Base-by-base conservation (phyloP, 2,329 filamentous ascomycete genomes). In the Blumeria hordei region DNA sequence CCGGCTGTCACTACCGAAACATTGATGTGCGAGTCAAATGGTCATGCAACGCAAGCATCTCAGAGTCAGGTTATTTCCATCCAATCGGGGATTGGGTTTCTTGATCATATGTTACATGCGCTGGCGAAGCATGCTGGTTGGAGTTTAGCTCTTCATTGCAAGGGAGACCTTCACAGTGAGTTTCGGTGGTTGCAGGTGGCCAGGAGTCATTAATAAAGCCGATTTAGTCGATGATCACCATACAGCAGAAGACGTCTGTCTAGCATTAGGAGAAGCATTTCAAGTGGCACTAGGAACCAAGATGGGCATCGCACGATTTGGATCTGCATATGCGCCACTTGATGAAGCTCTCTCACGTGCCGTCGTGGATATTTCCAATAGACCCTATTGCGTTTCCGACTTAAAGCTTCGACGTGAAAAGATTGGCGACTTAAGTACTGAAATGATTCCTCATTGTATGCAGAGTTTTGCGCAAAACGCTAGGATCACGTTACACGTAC, bases 101-200 rank as follows among this genome's bases (percentile, higher is more conserved):
- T 98, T 56, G 92, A 98, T 71, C 92, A 98, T 73, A 96, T 98
- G 90, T 76, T 96, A 53, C 92, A 98, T 69, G 92, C 92, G 6
- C 76, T 96, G 55, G 85, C 92, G 53, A 96, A 98, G 71, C 92
- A 98, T 70, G 81, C 85, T 6, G 90, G 92, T 59, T 96, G 90
- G 92, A 92, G 84, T 71, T 70, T 98, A 62, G 80, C 80, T 35
- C 72, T 98, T 56, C 74, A 79, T 60, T 93, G 87, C 69, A 77
- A 83, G 67, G 92, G 92, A 55, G 92, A 98, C 70, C 71, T 96
- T 54, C 85, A 94, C 72, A 94, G 85, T 90, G 60, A 79, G 75
- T 57, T 39, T 41, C 28, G 14, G 34, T 28, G 21, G 21, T 28
- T 28, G 21, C 2, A 28, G 4, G n/a, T n/a, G 3, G 10, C 45